A percentile compares a stretch with the other conserved stretches of the same genome.
These are phyloP conservation scores for Microsporum audouinii DNA, from an alignment of 2,329 filamentous ascomycete genomes.

Conservation along the genomic window DNA sequence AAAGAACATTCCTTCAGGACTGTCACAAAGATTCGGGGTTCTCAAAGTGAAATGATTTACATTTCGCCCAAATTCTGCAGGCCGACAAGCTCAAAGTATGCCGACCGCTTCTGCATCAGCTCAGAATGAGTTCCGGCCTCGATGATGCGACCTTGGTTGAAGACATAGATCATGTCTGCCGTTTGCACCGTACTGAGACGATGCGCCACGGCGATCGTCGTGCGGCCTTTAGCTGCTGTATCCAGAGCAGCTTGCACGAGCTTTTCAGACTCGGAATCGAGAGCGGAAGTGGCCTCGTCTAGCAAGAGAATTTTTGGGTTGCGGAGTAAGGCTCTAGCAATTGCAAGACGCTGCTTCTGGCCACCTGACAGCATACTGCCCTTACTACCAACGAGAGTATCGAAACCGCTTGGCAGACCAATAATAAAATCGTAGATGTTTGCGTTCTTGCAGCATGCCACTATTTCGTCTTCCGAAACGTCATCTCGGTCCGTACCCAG, in stretches of 20 bases:
- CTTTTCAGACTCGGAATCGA: neutral
- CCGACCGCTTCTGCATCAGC: neutral
- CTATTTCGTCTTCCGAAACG: conserved; percentile 59
- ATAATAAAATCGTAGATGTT: conserved; percentile 79
- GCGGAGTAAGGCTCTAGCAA: neutral
- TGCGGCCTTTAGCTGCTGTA: neutral
- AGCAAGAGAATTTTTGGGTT: neutral
- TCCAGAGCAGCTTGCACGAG: neutral
- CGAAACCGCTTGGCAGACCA: neutral
- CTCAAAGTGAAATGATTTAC: neutral
- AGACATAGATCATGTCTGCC: neutral
- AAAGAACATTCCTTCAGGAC: neutral
- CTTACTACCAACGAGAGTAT: neutral
- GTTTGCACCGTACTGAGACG: neutral
- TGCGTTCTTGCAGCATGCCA: conserved; percentile 71
- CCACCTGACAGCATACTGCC: neutral
- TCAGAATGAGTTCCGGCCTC: neutral
- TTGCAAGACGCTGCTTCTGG: neutral
- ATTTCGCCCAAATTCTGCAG: neutral
- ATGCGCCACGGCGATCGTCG: neutral
- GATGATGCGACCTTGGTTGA: neutral
- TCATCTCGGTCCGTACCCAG: conserved; percentile 58
- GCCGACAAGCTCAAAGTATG: neutral
- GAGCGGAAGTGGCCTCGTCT: neutral
- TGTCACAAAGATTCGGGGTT: neutral